These are phyloP conservation scores for Capronia americana DNA, from an alignment of 2,329 filamentous ascomycete species.

Conservation along the genomic window DNA sequence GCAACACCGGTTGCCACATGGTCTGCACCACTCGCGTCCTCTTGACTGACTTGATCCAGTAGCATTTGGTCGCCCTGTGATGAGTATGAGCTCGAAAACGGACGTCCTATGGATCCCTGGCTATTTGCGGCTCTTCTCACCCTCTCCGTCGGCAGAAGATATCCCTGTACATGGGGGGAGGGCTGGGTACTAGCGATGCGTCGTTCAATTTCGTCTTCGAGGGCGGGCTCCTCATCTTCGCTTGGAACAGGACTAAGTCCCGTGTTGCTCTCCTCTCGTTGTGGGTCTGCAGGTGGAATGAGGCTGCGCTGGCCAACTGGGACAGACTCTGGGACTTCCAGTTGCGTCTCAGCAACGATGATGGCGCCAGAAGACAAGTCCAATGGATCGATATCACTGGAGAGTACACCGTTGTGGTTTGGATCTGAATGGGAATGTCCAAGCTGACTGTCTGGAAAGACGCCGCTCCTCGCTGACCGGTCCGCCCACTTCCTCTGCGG, in stretches of 20 bases:
- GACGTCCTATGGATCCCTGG: background rate
- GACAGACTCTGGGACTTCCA: slow-evolving; percentile 10
- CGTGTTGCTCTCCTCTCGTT: background rate
- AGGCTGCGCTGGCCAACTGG: background rate
- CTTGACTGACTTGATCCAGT: slow-evolving; percentile 25
- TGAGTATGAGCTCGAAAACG: slow-evolving; percentile 27
- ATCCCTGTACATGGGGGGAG: background rate
- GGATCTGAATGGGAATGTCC: background rate
- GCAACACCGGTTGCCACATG: background rate
- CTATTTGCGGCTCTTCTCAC: background rate
- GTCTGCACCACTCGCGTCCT: slow-evolving; percentile 7
- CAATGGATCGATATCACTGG: background rate
- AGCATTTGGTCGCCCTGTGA: slow-evolving; percentile 32
- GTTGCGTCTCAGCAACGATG: slow-evolving; percentile 31
- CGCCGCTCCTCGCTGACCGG: slow-evolving; percentile 13
- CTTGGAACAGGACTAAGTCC: background rate
- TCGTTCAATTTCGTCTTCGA: background rate
- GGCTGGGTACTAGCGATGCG: background rate
- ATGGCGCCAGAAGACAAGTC: background rate
- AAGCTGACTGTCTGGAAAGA: background rate
- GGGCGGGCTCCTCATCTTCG: background rate
- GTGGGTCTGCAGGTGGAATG: background rate
- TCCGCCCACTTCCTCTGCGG: slow-evolving; percentile 17
- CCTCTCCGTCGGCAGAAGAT: background rate
- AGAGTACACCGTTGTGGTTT: background rate